Evolutionary conservation across 352 stramenopile species (phyloP).

Genomic region (Phytophthora podocarpi): DNA sequence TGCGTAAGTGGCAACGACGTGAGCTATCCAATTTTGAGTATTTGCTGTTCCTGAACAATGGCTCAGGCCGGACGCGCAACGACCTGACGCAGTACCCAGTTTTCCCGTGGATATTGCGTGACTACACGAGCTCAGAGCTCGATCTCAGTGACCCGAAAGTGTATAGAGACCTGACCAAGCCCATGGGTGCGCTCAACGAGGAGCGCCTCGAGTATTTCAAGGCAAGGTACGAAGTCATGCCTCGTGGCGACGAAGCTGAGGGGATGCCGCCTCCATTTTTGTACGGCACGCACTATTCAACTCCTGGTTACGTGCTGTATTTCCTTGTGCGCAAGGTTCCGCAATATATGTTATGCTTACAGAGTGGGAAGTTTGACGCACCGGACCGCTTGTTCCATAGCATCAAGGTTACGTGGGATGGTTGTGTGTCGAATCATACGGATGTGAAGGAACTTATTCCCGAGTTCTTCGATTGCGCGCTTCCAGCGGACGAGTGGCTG

Average conservation of each 20-base stretch:
- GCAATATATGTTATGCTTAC: slow-evolving; percentile 95
- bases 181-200: slow-evolving; percentile 93
- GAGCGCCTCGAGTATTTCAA: slow-evolving; percentile 89
- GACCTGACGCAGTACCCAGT: slow-evolving; percentile 95
- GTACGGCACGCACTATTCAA: slow-evolving; percentile 95
- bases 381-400: slow-evolving; percentile 97
- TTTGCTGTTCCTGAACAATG: slow-evolving; percentile 86
- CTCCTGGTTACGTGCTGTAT: slow-evolving; percentile 96
- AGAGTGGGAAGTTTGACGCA: slow-evolving; percentile 98
- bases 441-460: slow-evolving; percentile 99
- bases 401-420: slow-evolving; percentile 93
- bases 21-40: slow-evolving; percentile 96
- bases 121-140: slow-evolving; percentile 85
- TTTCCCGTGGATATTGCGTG: slow-evolving; percentile 95
- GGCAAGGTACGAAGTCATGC: slow-evolving; percentile 91
- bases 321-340: slow-evolving; percentile 97
- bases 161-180: slow-evolving; percentile 93
- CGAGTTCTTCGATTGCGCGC: slow-evolving; percentile 95
- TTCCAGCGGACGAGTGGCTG: slow-evolving; percentile 90
- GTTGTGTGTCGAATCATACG: slow-evolving; percentile 79
- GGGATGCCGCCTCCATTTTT: slow-evolving; percentile 94
- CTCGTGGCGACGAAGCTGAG: slow-evolving; percentile 74
- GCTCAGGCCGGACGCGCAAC: slow-evolving; percentile 78
- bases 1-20: slow-evolving; percentile 68
- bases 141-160: slow-evolving; percentile 78